Conservation (phyloP, 1,284 basidiomycete genomes). For the Porogramme epimiltina region DNA sequence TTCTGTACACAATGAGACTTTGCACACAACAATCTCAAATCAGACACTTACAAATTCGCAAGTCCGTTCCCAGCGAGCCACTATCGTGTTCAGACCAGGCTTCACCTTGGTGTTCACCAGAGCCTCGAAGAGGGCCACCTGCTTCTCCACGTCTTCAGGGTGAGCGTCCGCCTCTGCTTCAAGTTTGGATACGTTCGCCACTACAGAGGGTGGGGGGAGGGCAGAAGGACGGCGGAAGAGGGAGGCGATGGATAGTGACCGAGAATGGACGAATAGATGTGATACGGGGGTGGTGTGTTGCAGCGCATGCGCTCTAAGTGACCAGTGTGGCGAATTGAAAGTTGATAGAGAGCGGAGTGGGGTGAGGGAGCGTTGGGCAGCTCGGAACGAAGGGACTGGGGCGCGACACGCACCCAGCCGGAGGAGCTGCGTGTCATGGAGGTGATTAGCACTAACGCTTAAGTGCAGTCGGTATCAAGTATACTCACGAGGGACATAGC, state of each 20-base stretch:
- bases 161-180: conserved; percentile 76
- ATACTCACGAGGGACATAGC: conserved; percentile 20
- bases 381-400: conserved; percentile 26
- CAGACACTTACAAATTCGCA: conserved; percentile 69
- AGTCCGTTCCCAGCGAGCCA: conserved; percentile 79
- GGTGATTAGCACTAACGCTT: background rate
- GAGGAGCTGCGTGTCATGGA: conserved; percentile 24
- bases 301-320: conserved; percentile 3
- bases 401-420: conserved; percentile 34
- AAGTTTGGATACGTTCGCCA: conserved; percentile 67
- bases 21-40: conserved; percentile 1
- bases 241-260: conserved; percentile 49
- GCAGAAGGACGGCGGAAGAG: conserved; percentile 52
- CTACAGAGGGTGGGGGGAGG: conserved; percentile 62
- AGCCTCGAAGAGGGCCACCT: conserved; percentile 70
- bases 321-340: background rate
- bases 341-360: conserved; percentile 31
- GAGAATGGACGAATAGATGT: conserved; percentile 12
- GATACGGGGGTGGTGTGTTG: conserved; percentile 6
- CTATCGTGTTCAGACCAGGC: conserved; percentile 69
- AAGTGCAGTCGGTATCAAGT: background rate
- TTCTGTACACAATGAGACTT: conserved; percentile 45
- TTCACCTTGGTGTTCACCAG: conserved; percentile 62
- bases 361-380: conserved; percentile 25
- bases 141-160: conserved; percentile 66